A percentile compares a stretch with the other conserved stretches of the same genome.
These are phyloP conservation scores for Fraxinus anomala DNA, from an alignment of 257 asterid species.

Conservation along the genomic window DNA sequence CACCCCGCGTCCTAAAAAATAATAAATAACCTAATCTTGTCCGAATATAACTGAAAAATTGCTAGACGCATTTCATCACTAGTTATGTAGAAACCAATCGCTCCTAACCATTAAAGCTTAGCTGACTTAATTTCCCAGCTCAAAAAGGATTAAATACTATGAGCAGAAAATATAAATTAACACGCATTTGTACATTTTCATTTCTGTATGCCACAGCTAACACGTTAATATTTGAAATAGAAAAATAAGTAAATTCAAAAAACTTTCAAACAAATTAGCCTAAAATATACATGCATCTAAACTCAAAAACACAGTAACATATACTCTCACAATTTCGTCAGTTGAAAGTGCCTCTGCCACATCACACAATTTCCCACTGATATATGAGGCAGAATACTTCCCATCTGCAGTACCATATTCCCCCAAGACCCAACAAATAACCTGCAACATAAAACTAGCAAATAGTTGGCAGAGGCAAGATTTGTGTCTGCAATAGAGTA, in stretches of 20 bases:
- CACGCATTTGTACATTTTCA: too few relatives aligned
- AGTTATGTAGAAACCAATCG: too few relatives aligned
- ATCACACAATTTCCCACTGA: conserved; percentile 51
- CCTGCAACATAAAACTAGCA: conserved; percentile 47
- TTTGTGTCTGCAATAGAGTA: not conserved
- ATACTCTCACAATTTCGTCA: conserved; percentile 49
- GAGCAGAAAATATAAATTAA: too few relatives aligned
- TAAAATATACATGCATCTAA: not conserved
- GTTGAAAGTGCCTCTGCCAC: conserved; percentile 54
- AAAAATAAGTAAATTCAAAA: too few relatives aligned
- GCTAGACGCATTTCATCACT: not conserved
- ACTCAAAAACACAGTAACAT: not conserved
- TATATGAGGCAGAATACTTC: conserved; percentile 50
- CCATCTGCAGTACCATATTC: conserved; percentile 63
- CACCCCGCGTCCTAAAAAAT: not conserved
- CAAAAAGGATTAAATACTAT: not conserved
- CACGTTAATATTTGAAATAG: too few relatives aligned
- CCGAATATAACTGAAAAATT: not conserved
- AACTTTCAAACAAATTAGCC: not conserved
- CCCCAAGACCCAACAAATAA: conserved; percentile 75
- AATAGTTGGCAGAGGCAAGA: conserved; percentile 15
- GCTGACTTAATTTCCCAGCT: not conserved
- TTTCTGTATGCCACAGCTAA: too few relatives aligned
- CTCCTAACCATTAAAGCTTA: not conserved
- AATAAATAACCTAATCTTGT: not conserved